These are phyloP conservation scores for Dictyophora rubrovolvata DNA, from an alignment of 768 basidiomycete species.

Conservation along the genomic window DNA sequence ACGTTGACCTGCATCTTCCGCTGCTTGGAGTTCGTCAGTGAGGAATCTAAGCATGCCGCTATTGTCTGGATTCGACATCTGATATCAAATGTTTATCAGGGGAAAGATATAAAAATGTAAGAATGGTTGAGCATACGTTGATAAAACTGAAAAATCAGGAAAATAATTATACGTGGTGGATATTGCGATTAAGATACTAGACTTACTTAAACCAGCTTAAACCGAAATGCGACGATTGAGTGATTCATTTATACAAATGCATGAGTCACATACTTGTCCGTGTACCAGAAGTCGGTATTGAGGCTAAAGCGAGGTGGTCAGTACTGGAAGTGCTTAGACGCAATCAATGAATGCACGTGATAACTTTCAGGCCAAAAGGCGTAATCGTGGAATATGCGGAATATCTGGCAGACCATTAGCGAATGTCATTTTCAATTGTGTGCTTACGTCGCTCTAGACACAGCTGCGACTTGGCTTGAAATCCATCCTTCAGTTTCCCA, in stretches of 20 bases:
- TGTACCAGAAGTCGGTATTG: constrained; percentile 22
- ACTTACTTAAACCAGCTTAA: constrained; percentile 8
- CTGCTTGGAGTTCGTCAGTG: constrained; percentile 68
- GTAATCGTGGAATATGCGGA: constrained; percentile 17
- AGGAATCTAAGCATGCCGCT: constrained; percentile 73
- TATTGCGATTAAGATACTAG: too few relatives aligned
- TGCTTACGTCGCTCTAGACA: constrained; percentile 1
- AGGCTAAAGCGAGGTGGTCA: constrained; percentile 6
- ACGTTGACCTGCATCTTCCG: constrained; percentile 68
- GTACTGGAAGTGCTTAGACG: neutral
- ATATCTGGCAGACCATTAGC: constrained; percentile 7
- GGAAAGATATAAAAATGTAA: too few relatives aligned
- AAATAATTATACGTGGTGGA: too few relatives aligned
- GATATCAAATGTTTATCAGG: neutral
- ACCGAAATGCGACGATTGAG: neutral
- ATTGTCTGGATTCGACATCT: constrained; percentile 48
- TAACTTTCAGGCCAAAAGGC: constrained; percentile 17
- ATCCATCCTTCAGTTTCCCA: constrained; percentile 10
- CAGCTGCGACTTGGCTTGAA: neutral
- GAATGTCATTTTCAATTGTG: neutral
- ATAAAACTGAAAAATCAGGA: constrained; percentile 1
- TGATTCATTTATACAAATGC: neutral
- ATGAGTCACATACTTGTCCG: constrained; percentile 17
- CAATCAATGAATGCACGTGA: constrained; percentile 10
- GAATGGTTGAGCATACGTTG: neutral